Base-by-base conservation (phyloP, 2,329 filamentous ascomycete species). In the Stemphylium beticola region DNA sequence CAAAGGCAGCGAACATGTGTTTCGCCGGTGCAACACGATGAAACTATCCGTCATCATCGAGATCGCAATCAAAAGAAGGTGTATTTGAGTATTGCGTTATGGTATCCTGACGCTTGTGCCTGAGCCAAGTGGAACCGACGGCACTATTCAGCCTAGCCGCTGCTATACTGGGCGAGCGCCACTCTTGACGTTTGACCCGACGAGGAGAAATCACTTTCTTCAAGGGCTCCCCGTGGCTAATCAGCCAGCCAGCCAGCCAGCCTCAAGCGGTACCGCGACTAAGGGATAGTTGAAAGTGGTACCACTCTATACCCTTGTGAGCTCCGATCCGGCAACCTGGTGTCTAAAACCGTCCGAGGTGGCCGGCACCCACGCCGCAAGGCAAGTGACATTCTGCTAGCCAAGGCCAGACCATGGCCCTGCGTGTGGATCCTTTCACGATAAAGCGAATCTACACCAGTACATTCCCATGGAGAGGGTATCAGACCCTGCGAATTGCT, bases 171-270 rank as follows among this genome's bases (percentile, higher is more conserved):
- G 46, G 51, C 24, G 34, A 11, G 38, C 32, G 51, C 51, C 41
- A 40, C 41, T 37, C 15, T 37, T 34, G 42, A 52, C 42, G 48
- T 55, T 33, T 47, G 36, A 12, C n/a, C 43, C 43, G 22, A 45
- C 42, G 44, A 49, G 49, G 43, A 53, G 43, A 53, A 48, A 41
- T 42, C 34, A 53, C 43, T 53, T 48, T 50, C 48, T 17, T 20
- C 20, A 20, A 36, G 24, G n/a, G 49, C n/a, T n/a, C n/a, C n/a
- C n/a, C n/a, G n/a, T n/a, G n/a, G n/a, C n/a, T n/a, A n/a, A n/a
- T n/a, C n/a, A n/a, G n/a, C n/a, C 34, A 14, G 29, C 33, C 40
- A n/a, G 32, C 29, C 38, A 40, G 44, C 37, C 45, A 54, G 45
- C 43, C 40, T 54, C 39, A 18, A 18, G 39, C 18, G 31, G 33